phyloP scores from a whole-genome alignment of 2,329 filamentous ascomycete genomes.

The Drechslerella coelobrocha region DNA sequence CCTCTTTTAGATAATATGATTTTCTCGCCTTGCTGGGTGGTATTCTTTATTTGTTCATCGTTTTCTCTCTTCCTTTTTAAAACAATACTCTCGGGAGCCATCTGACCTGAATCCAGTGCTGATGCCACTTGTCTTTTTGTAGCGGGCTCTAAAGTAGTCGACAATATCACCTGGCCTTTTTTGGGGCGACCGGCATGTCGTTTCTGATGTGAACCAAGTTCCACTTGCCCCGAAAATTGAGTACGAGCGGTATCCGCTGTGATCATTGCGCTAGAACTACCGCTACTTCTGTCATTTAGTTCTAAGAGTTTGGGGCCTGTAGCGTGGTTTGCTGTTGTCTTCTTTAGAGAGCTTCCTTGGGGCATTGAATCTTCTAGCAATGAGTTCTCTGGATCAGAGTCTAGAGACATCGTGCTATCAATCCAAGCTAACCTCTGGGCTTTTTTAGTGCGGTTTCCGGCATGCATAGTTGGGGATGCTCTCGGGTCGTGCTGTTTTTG shows the following conservation, averaged over 20 bases:
- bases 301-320: too few relatives aligned
- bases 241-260: too few relatives aligned
- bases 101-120: background rate
- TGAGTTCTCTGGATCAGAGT: background rate
- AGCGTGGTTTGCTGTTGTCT: background rate
- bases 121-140: background rate
- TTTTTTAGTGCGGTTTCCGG: background rate
- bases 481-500: background rate
- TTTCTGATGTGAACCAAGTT: slow-evolving; percentile 41
- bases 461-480: background rate
- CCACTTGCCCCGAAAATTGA: too few relatives aligned
- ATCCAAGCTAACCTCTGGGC: background rate
- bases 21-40: slow-evolving; percentile 51
- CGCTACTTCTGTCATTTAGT: too few relatives aligned
- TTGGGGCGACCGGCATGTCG: slow-evolving; percentile 44
- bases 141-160: background rate
- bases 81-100: background rate
- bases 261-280: too few relatives aligned
- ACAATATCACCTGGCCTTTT: background rate
- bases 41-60: slow-evolving; percentile 36
- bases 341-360: background rate
- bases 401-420: background rate
- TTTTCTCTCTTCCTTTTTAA: background rate
- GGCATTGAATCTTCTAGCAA: background rate
- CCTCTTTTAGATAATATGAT: slow-evolving; percentile 50